Percentiles rank a stretch among this genome's conserved stretches.
Conservation (phyloP, 495 filamentous ascomycete genomes). For the Penicillium roqueforti region DNA sequence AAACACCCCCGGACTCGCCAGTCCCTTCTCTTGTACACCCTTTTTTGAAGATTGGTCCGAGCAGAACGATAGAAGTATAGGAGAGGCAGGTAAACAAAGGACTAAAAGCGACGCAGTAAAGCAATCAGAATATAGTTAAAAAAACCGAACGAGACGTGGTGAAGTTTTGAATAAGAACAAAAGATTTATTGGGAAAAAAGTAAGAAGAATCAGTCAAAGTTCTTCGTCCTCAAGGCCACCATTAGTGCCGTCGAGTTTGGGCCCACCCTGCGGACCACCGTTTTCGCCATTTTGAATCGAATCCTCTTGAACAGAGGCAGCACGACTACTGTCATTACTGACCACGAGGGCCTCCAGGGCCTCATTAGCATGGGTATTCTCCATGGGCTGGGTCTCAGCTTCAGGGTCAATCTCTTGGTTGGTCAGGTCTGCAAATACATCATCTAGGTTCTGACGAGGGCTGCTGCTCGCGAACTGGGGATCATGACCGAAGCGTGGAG, state of each 20-base stretch:
- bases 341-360: slow-evolving; percentile 44
- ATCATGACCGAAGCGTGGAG: slow-evolving; percentile 36
- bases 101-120: slow-evolving; percentile 5
- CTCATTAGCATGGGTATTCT: slow-evolving; percentile 46
- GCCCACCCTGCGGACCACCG: slow-evolving; percentile 1
- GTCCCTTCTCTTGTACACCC: slow-evolving; percentile 20
- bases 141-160: slow-evolving; percentile 4
- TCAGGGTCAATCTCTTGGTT: slow-evolving; percentile 43
- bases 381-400: slow-evolving; percentile 34
- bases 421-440: slow-evolving; percentile 47
- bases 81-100: slow-evolving; percentile 8
- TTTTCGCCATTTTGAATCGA: slow-evolving; percentile 2
- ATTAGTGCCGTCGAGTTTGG: neutral
- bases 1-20: slow-evolving; percentile 21
- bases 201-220: slow-evolving; percentile 12
- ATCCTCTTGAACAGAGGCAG: slow-evolving; percentile 19
- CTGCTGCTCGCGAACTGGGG: slow-evolving; percentile 36
- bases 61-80: slow-evolving; percentile 2
- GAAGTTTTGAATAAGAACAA: slow-evolving; percentile 2
- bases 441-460: slow-evolving; percentile 42
- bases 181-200: slow-evolving; percentile 6
- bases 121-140: slow-evolving; percentile 1
- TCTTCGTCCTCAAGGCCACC: slow-evolving; percentile 11
- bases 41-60: slow-evolving; percentile 14
- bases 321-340: slow-evolving; percentile 34